Conservation (phyloP, 805 yeast species). For the Nakazawaea anatomiae region DNA sequence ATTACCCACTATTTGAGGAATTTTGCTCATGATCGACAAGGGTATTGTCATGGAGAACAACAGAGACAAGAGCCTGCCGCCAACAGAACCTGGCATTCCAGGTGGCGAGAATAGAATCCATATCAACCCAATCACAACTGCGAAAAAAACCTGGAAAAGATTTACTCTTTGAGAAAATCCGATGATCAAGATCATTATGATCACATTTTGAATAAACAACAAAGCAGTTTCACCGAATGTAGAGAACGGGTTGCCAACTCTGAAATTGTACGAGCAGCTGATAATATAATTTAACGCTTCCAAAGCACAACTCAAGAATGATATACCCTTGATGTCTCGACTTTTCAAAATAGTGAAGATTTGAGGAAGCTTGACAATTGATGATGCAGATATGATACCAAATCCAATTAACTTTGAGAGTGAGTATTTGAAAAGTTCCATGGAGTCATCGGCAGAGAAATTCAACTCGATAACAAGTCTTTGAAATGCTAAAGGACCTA, state of each 20-base stretch:
- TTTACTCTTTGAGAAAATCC: slow-evolving; percentile 9
- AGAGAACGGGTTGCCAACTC: slow-evolving; percentile 27
- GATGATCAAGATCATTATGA: slow-evolving; percentile 24
- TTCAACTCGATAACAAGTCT: slow-evolving; percentile 20
- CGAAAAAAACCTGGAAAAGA: slow-evolving; percentile 2
- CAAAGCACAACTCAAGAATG: slow-evolving; percentile 24
- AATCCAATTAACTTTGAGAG: slow-evolving; percentile 27
- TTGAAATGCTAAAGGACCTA: slow-evolving; percentile 22
- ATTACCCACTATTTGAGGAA: slow-evolving; percentile 36
- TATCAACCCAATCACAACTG: neutral
- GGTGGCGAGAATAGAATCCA: slow-evolving; percentile 8
- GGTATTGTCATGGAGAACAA: slow-evolving; percentile 31
- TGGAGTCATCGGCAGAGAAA: slow-evolving; percentile 16
- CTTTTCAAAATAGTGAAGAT: slow-evolving; percentile 25
- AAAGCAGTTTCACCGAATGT: slow-evolving; percentile 34
- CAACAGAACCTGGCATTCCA: slow-evolving; percentile 7
- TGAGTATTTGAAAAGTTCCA: slow-evolving; percentile 21
- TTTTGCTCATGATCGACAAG: slow-evolving; percentile 25
- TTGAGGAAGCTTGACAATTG: slow-evolving; percentile 36
- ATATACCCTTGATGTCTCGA: slow-evolving; percentile 28
- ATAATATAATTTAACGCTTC: slow-evolving; percentile 29
- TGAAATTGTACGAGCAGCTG: slow-evolving; percentile 29
- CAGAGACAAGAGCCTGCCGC: slow-evolving; percentile 11
- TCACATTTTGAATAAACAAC: slow-evolving; percentile 28
- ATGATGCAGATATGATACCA: slow-evolving; percentile 29